These are phyloP conservation scores for Paracamarosporium sp. DNA, from an alignment of 2,329 filamentous ascomycete genomes.

Conservation along the genomic window DNA sequence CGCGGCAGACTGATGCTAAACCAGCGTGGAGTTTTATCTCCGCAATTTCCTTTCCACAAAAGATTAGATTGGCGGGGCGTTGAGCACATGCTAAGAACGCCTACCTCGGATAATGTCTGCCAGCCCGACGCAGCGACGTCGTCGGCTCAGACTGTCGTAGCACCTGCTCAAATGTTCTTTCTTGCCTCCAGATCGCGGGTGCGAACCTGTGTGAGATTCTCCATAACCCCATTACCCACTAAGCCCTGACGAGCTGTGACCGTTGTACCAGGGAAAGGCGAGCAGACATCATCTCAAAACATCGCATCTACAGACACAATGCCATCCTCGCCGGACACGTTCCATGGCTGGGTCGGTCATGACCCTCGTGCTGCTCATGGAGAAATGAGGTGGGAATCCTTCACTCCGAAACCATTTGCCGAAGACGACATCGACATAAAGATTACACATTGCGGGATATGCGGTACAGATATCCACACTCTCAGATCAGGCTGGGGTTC, in stretches of 20 bases:
- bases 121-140: neutral
- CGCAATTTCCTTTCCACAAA: neutral
- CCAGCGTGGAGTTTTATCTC: too few relatives aligned
- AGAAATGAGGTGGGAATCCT: constrained; percentile 62
- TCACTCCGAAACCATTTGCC: constrained; percentile 51
- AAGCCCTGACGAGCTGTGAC: too few relatives aligned
- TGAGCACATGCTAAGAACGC: neutral
- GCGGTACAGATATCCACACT: constrained; percentile 47
- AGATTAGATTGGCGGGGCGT: constrained; percentile 3
- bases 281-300: neutral
- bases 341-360: constrained; percentile 65
- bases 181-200: neutral
- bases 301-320: neutral
- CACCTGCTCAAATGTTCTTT: neutral
- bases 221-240: too few relatives aligned
- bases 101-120: constrained; percentile 9
- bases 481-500: constrained; percentile 52
- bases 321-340: constrained; percentile 49
- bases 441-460: constrained; percentile 42
- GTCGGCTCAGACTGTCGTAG: neutral
- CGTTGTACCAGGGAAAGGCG: too few relatives aligned
- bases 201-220: too few relatives aligned
- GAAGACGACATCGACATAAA: constrained; percentile 44
- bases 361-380: constrained; percentile 58
- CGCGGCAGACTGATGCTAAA: neutral